Base-by-base conservation (phyloP, 1,284 basidiomycete species). In the Anthracocystis walkeri region DNA sequence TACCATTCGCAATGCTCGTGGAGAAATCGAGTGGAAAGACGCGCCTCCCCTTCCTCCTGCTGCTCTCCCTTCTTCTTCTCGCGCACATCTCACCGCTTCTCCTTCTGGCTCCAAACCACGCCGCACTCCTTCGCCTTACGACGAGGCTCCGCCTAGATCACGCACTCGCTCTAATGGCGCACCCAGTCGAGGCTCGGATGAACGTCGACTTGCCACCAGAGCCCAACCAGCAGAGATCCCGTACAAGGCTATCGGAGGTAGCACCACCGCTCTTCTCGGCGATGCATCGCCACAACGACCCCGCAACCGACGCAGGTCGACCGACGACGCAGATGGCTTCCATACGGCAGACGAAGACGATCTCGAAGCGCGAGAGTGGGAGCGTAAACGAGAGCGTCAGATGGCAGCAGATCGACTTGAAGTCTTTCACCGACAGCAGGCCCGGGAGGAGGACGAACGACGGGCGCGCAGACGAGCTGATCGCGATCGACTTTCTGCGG, bases 11-110 rank as follows among this genome's bases (percentile, higher is more conserved):
- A 77, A 77, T 31, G 75, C 70, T 31, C 70, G 75, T 2, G 70
- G 75, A 16, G 75, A 74, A 31, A 77, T 77, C 46, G 75, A 77
- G 29, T 77, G 75, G 75, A 77, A 67, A 41, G 63, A 73, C 27
- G 56, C 59, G 1, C 65, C 74, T 20, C 65, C 65, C 5, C 21
- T 57, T 4, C 41, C 58, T 3, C 21, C 62, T 3, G 38, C 62
- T 7, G 38, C 52, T 20, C 42, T 53, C 7, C 46, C 61, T 7
- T 50, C 69, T 8, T 45, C 64, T 2, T 48, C 52, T 12, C 33
- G 33, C 8, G 52, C 42, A 5, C 45, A 49, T 10, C 60, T 55
- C 2, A 8, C 46, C 1, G 27, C 35, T 29, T 21, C 20, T 16
- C 35, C 25, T 1, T 40, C 57, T 7, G 40, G 31, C 33, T 53